Percentiles rank a stretch among this genome's conserved stretches.
Conservation (phyloP, 176 grass and related monocot species). For the Tuctoria greenei region DNA sequence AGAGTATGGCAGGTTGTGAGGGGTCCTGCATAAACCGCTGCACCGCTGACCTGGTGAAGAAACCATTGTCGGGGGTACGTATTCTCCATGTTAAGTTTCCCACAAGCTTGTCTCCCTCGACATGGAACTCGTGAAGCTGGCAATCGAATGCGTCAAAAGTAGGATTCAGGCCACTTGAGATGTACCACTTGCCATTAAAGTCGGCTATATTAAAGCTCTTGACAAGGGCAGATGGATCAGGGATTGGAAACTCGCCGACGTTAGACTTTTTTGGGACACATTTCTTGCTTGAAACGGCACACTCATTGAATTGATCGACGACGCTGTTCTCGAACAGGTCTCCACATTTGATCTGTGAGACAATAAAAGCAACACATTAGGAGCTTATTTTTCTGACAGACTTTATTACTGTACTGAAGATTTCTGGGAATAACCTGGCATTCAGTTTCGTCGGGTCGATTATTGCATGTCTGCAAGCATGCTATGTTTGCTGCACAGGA, state of each 20-base stretch:
- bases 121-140: slow-evolving; percentile 87
- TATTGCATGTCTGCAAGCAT: slow-evolving; percentile 91
- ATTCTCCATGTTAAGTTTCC: slow-evolving; percentile 82
- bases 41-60: slow-evolving; percentile 67
- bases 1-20: slow-evolving; percentile 66
- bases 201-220: slow-evolving; percentile 83
- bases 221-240: slow-evolving; percentile 62
- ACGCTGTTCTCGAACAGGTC: slow-evolving; percentile 92
- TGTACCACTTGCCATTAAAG: slow-evolving; percentile 95
- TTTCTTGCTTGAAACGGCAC: slow-evolving; percentile 93
- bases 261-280: slow-evolving; percentile 87
- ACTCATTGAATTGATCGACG: slow-evolving; percentile 95
- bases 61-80: slow-evolving; percentile 66
- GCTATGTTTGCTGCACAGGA: slow-evolving; percentile 94
- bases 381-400: background rate
- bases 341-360: slow-evolving; percentile 82
- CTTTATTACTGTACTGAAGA: background rate
- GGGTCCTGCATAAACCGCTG: slow-evolving; percentile 84
- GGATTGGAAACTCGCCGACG: slow-evolving; percentile 79
- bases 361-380: background rate
- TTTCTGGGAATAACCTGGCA: slow-evolving; percentile 68
- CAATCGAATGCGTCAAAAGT: slow-evolving; percentile 92
- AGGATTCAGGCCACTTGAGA: slow-evolving; percentile 87
- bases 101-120: slow-evolving; percentile 70
- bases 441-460: slow-evolving; percentile 94